phyloP scores from a whole-genome alignment of 78 protist genomes.

The Dictyostelium capitatum region DNA sequence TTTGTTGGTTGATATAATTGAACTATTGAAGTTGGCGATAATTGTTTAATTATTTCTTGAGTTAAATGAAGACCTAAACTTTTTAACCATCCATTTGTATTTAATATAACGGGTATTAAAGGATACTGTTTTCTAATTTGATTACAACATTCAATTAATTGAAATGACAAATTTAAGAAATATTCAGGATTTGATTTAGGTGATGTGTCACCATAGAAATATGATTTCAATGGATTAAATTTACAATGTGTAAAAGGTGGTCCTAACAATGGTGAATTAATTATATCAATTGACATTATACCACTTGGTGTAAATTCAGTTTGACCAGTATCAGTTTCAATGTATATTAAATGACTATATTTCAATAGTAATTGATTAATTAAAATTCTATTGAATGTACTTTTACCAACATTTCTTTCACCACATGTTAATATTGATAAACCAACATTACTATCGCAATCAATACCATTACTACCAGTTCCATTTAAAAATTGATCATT shows the following conservation, averaged over 20 bases:
- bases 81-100: conserved; percentile 67
- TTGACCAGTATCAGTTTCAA: conserved; percentile 71
- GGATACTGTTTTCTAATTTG: background rate
- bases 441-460: background rate
- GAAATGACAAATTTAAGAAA: conserved; percentile 15
- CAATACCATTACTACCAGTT: background rate
- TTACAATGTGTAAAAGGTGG: conserved; percentile 66
- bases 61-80: conserved; percentile 23
- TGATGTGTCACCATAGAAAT: conserved; percentile 62
- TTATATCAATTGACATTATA: conserved; percentile 35
- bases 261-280: conserved; percentile 58
- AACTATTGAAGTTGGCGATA: conserved; percentile 14
- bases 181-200: conserved; percentile 59
- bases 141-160: conserved; percentile 19
- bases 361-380: conserved; percentile 33
- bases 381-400: conserved; percentile 73
- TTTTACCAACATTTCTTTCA: conserved; percentile 62
- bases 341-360: conserved; percentile 21
- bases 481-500: conserved; percentile 6
- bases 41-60: conserved; percentile 33
- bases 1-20: background rate
- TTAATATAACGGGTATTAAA: conserved; percentile 46
- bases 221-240: conserved; percentile 11
- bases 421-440: conserved; percentile 54
- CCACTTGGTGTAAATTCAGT: conserved; percentile 72